Evolutionary conservation across 192 early-diverging fungal species (phyloP).

Genomic region (Endogone sp.): DNA sequence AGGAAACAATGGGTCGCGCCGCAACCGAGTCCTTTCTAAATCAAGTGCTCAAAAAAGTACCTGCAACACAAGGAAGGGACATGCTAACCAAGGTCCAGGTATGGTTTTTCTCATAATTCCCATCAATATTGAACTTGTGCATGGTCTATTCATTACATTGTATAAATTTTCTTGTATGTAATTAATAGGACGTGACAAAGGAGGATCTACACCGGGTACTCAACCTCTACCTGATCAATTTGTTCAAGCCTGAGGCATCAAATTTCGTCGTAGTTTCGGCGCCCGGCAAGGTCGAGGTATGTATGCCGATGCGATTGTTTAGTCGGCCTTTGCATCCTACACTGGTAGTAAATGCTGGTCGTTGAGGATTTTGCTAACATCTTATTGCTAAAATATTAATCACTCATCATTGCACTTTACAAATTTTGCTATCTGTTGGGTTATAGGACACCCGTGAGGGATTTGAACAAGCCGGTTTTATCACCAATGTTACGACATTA

Average conservation of each 20-base stretch:
- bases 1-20: constrained; percentile 28
- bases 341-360: neutral
- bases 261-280: constrained; percentile 47
- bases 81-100: constrained; percentile 46
- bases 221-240: constrained; percentile 44
- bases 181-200: constrained; percentile 27
- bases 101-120: neutral
- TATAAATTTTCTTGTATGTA: too few relatives aligned
- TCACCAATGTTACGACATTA: neutral
- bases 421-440: neutral
- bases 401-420: neutral
- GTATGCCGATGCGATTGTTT: neutral
- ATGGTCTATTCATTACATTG: too few relatives aligned
- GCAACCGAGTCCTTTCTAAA: constrained; percentile 46
- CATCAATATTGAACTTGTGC: neutral
- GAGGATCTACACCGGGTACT: constrained; percentile 44
- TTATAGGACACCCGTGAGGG: neutral
- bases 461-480: neutral
- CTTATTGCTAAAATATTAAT: too few relatives aligned
- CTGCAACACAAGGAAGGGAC: constrained; percentile 41
- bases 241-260: constrained; percentile 44
- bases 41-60: constrained; percentile 45
- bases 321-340: neutral
- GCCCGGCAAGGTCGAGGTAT: constrained; percentile 41
- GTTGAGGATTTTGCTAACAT: neutral